Base-by-base conservation (phyloP, 2,329 filamentous ascomycete genomes). In the Diaporthe velutina region DNA sequence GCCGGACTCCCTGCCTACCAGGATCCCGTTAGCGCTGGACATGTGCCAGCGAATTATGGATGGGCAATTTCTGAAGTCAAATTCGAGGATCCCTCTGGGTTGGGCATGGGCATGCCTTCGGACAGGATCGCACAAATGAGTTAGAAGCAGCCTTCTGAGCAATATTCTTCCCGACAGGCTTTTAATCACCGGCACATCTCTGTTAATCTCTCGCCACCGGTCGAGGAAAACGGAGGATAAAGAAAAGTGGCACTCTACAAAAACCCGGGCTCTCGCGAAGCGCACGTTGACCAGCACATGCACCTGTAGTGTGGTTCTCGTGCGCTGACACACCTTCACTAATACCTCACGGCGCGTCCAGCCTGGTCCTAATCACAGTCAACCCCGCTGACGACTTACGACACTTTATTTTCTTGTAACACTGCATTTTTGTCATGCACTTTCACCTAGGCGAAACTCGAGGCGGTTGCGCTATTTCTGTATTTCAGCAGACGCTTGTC, bases 321-420 rank as follows among this genome's bases (percentile, higher is more conserved):
- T 22, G 33, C n/a, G 33, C n/a, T 48, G n/a, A 40, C 28, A 40
- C 48, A 54, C 33, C 30, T 30, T 54, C 48, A 68, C 48, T 68
- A 68, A 68, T 54, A 68, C 48, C n/a, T n/a, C 30, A 25, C 45
- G 64, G 48, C 64, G 48, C 50, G 7, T 68, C 48, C n/a, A 54
- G 33, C 33, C 64, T 40, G 33, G 33, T 54, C n/a, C 33, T 68
- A 54, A 54, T 68, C 45, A 30, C 45, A 40, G 48, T 40, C 33
- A 52, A 68, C 10, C 33, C 64, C n/a, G 64, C 64, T 68, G 64
- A 68, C 64, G 64, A 68, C 64, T 68, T 68, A 68, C 64, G 64
- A 68, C 48, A 54, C n/a, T 40, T 48, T 68, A 54, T 68, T 54
- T 68, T 68, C 64, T 68, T 68, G 64, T 68, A 68, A 68, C 64